phyloP scores from a whole-genome alignment of 2,329 filamentous ascomycete genomes.

The Sporothrix globosa region DNA sequence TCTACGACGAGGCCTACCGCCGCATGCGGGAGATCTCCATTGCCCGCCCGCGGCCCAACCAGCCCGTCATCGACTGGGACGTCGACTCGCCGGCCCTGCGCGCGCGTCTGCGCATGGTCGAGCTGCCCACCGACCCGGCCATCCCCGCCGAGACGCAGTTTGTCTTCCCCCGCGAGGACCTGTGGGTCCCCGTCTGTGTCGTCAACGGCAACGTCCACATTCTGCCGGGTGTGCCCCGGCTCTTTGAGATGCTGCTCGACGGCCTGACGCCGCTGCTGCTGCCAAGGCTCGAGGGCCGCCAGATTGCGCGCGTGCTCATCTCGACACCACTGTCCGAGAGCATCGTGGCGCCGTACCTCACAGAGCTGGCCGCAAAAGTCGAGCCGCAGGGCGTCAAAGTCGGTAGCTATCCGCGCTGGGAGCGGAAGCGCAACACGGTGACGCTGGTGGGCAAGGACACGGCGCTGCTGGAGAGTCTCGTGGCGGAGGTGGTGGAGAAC shows the following conservation, averaged over 20 bases:
- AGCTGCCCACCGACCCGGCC: conserved; percentile 74
- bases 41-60: conserved; percentile 67
- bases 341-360: conserved; percentile 78
- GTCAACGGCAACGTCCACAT: conserved; percentile 95
- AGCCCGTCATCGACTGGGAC: conserved; percentile 82
- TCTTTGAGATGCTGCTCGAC: conserved; percentile 80
- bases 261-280: conserved; percentile 72
- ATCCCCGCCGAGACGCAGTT: conserved; percentile 70
- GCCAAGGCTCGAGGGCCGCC: conserved; percentile 78
- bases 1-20: conserved; percentile 75
- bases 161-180: conserved; percentile 74
- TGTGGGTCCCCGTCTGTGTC: conserved; percentile 89
- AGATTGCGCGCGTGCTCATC: conserved; percentile 76
- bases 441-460: conserved; percentile 79
- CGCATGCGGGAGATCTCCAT: conserved; percentile 77
- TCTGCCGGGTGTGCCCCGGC: conserved; percentile 80
- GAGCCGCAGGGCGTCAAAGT: conserved; percentile 83
- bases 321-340: conserved; percentile 89
- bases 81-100: conserved; percentile 74
- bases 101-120: conserved; percentile 88
- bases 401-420: conserved; percentile 93
- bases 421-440: conserved; percentile 83
- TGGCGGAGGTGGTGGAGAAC: conserved; percentile 75
- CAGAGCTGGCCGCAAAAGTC: conserved; percentile 73
- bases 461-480: conserved; percentile 75